These are phyloP conservation scores for Rhodotorula sp. DNA, from an alignment of 1,284 basidiomycete species.

Conservation along the genomic window DNA sequence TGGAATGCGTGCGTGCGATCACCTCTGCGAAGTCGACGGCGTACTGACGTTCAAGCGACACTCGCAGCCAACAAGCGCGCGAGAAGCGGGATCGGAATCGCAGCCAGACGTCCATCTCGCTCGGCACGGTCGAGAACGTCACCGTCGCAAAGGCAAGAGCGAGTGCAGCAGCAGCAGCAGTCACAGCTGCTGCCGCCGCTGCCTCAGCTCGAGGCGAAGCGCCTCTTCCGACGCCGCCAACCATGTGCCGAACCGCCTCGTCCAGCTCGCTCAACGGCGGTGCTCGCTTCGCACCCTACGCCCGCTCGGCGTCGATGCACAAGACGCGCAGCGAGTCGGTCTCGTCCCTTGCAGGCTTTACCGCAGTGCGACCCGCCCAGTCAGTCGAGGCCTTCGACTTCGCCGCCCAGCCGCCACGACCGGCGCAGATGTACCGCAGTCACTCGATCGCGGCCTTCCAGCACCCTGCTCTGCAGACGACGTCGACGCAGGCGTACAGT, in stretches of 20 bases:
- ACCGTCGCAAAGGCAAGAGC: constrained; percentile 8
- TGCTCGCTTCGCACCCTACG: constrained; percentile 32
- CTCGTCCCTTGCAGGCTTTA: constrained; percentile 21
- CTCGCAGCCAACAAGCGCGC: constrained; percentile 26
- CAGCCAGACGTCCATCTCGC: not conserved
- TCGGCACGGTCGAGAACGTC: not conserved
- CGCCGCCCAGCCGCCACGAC: not conserved
- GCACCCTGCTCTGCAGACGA: not conserved
- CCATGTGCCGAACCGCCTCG: constrained; percentile 25
- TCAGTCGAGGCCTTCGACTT: constrained; percentile 14
- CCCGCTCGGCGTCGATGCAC: constrained; percentile 18
- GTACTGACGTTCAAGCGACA: not conserved
- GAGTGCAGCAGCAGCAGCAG: constrained; percentile 4
- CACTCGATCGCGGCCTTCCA: constrained; percentile 7
- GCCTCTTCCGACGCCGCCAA: not conserved
- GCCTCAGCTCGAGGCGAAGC: not conserved
- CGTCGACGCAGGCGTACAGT: too few species aligned
- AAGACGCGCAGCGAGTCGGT: constrained; percentile 37
- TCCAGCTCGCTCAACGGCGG: constrained; percentile 24
- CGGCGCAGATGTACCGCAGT: constrained; percentile 19
- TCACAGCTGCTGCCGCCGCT: not conserved
- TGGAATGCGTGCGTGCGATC: constrained; percentile 38
- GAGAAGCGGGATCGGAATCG: constrained; percentile 20
- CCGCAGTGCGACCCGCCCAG: constrained; percentile 7
- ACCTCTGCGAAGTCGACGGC: not conserved